These are phyloP conservation scores for Marsdenia floribunda DNA, from an alignment of 257 asterid species.

Conservation along the genomic window DNA sequence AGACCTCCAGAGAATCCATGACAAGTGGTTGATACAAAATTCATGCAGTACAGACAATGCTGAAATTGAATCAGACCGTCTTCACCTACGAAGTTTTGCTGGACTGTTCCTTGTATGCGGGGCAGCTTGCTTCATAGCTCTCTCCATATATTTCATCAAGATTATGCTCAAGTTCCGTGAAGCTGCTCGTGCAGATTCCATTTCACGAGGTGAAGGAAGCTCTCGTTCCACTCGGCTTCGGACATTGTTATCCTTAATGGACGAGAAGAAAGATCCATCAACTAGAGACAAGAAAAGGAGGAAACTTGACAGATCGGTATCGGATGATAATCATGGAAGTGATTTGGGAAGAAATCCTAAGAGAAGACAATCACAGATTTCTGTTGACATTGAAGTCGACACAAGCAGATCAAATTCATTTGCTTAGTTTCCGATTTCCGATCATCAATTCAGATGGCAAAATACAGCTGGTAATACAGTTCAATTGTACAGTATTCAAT, in stretches of 20 bases:
- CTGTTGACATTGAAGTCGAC: not conserved
- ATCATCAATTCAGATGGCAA: not conserved
- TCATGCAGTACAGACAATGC: constrained; percentile 30
- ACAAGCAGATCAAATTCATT: not conserved
- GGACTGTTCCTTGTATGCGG: constrained; percentile 42
- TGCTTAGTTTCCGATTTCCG: not conserved
- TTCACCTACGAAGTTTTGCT: constrained; percentile 51
- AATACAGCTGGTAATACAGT: not conserved
- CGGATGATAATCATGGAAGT: constrained; percentile 9
- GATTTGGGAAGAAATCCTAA: not conserved
- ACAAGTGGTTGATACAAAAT: constrained; percentile 68
- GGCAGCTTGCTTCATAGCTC: constrained; percentile 66
- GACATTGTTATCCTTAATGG: constrained; percentile 55
- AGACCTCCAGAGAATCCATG: constrained; percentile 88
- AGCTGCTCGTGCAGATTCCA: constrained; percentile 22
- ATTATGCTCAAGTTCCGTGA: constrained; percentile 39
- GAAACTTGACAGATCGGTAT: constrained; percentile 45
- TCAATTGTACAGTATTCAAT: not conserved
- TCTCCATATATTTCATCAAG: constrained; percentile 47
- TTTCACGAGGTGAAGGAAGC: constrained; percentile 26
- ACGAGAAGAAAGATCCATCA: constrained; percentile 58
- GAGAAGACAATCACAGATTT: constrained; percentile 8
- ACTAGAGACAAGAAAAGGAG: constrained; percentile 51
- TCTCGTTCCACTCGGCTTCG: constrained; percentile 48
- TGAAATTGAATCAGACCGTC: constrained; percentile 36